Conservation (phyloP, 2,329 filamentous ascomycete species). For the Sclerotinia trifoliorum region DNA sequence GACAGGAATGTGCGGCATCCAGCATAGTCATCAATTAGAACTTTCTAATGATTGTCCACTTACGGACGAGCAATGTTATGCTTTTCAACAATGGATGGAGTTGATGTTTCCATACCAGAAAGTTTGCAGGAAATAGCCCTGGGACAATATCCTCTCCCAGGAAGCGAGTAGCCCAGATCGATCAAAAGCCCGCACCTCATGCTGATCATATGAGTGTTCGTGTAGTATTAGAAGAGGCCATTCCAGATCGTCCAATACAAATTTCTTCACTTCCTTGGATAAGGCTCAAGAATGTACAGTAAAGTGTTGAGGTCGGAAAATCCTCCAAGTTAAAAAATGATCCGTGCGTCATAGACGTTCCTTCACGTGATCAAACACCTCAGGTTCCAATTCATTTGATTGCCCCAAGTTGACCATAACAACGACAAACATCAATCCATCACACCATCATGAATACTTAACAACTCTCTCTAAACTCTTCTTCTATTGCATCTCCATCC, state of each 20-base stretch:
- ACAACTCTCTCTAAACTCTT: conserved; percentile 21
- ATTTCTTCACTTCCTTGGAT: too few relatives aligned
- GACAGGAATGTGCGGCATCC: neutral
- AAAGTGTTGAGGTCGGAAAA: neutral
- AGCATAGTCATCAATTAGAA: neutral
- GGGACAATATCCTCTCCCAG: too few relatives aligned
- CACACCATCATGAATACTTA: conserved; percentile 21
- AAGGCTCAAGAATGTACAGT: neutral
- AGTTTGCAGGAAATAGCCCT: too few relatives aligned
- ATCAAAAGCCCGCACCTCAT: too few relatives aligned
- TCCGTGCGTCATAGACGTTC: neutral
- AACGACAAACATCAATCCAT: conserved; percentile 21
- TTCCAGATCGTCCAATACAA: too few relatives aligned
- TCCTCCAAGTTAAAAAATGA: neutral
- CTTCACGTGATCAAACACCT: neutral
- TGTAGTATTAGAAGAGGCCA: too few relatives aligned
- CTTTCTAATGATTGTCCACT: neutral
- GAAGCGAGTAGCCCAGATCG: too few relatives aligned
- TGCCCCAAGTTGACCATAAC: neutral
- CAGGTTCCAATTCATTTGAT: conserved; percentile 7
- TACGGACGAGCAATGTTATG: too few relatives aligned
- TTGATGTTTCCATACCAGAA: too few relatives aligned
- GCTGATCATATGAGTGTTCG: too few relatives aligned
- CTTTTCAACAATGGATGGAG: too few relatives aligned
- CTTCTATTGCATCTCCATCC: neutral